Evolutionary conservation across 352 stramenopile species (phyloP).

Genomic region (Phytophthora aleatoria): DNA sequence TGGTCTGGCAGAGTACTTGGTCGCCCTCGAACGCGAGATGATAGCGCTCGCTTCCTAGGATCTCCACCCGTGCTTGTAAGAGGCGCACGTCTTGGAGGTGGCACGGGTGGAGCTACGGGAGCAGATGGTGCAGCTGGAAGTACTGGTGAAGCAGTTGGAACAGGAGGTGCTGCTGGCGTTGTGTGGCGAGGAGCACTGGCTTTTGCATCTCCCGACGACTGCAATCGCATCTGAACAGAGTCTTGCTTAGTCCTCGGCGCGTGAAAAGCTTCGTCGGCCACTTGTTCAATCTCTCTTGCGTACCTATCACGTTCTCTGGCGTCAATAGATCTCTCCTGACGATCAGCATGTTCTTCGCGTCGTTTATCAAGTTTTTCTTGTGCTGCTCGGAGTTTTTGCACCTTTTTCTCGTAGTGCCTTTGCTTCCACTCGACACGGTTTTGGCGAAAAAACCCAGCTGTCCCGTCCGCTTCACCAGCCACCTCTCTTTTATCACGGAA

Average conservation of each 20-base stretch:
- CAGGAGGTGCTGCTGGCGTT: background rate
- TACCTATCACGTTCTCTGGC: conserved; percentile 38
- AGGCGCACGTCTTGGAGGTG: background rate
- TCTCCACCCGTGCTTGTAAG: conserved; percentile 15
- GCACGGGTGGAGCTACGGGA: background rate
- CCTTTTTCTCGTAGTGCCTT: conserved; percentile 23
- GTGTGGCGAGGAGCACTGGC: conserved; percentile 5
- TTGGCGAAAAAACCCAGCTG: conserved; percentile 4
- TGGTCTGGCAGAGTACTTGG: conserved; percentile 26
- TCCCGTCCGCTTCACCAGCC: conserved; percentile 7
- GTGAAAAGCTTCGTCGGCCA: conserved; percentile 25
- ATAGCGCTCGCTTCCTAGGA: conserved; percentile 29
- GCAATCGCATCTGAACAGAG: background rate
- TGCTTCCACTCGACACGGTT: conserved; percentile 27
- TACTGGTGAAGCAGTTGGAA: conserved; percentile 2
- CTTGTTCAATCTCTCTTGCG: conserved; percentile 33
- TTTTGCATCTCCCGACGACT: conserved; percentile 12
- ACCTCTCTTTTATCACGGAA: conserved; percentile 6
- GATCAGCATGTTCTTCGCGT: conserved; percentile 2
- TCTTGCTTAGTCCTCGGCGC: conserved; percentile 9
- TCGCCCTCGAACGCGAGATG: conserved; percentile 23
- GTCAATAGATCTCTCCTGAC: conserved; percentile 21
- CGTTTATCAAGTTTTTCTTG: conserved; percentile 21
- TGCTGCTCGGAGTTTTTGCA: conserved; percentile 23
- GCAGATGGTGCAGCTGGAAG: background rate